phyloP scores from a whole-genome alignment of 768 basidiomycete genomes.

The Suillus variegatus region DNA sequence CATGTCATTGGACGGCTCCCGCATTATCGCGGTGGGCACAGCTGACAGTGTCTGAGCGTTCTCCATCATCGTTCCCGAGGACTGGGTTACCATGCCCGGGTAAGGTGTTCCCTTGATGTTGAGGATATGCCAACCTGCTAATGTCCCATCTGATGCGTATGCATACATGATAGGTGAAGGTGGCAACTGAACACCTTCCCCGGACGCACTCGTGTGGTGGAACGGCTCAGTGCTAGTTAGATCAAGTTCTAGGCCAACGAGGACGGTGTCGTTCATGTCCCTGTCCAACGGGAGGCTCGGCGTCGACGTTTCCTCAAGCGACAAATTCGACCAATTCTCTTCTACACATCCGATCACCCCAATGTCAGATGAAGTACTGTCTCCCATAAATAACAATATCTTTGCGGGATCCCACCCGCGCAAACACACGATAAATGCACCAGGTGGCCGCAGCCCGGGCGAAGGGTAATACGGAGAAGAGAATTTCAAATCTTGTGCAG shows the following conservation, averaged over 20 bases:
- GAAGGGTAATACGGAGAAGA: constrained; percentile 44
- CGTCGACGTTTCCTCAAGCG: constrained; percentile 50
- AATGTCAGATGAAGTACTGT: constrained; percentile 52
- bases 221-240: constrained; percentile 51
- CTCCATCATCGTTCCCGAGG: constrained; percentile 18
- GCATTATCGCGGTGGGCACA: constrained; percentile 23
- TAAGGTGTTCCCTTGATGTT: constrained; percentile 56
- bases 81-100: constrained; percentile 47
- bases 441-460: constrained; percentile 47
- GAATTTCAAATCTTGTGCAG: constrained; percentile 39
- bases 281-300: constrained; percentile 69
- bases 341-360: constrained; percentile 42
- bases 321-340: constrained; percentile 45
- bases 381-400: constrained; percentile 46
- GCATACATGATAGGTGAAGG: constrained; percentile 69
- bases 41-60: constrained; percentile 34
- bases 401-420: constrained; percentile 47
- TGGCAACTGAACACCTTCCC: constrained; percentile 44
- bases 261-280: constrained; percentile 67
- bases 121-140: constrained; percentile 73
- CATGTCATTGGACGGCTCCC: constrained; percentile 33
- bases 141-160: constrained; percentile 77
- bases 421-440: constrained; percentile 40
- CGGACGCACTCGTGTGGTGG: constrained; percentile 38
- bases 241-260: constrained; percentile 66